Conservation (phyloP, 2,329 filamentous ascomycete genomes). For the Trichoderma afroharzianum region DNA sequence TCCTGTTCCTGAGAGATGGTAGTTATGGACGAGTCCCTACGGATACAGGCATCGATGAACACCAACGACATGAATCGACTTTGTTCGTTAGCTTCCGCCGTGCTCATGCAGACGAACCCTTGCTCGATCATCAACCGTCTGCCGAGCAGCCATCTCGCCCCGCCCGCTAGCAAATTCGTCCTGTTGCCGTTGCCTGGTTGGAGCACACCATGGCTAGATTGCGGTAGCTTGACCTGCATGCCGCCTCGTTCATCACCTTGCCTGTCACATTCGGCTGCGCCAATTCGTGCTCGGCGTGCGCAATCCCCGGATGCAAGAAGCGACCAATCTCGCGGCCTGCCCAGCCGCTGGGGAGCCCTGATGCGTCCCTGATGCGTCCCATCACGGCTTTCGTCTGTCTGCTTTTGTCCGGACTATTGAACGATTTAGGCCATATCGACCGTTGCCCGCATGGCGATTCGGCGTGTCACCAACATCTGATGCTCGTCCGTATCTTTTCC, state of each 20-base stretch:
- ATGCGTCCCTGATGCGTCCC: not conserved
- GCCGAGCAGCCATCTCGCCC: conserved; percentile 5
- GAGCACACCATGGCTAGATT: not conserved
- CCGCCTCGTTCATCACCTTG: conserved; percentile 23
- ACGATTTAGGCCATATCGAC: conserved; percentile 16
- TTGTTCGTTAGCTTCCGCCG: conserved; percentile 1
- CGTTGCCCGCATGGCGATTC: conserved; percentile 30
- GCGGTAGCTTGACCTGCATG: conserved; percentile 23
- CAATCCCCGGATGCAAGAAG: conserved; percentile 9
- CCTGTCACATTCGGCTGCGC: conserved; percentile 20
- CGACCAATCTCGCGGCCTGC: conserved; percentile 54
- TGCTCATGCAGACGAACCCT: conserved; percentile 6
- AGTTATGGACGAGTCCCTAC: not conserved
- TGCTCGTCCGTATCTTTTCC: not conserved
- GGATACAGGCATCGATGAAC: not conserved
- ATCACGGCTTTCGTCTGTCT: not conserved
- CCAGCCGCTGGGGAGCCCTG: conserved; percentile 35
- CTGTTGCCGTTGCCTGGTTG: not conserved
- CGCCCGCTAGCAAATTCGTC: not conserved
- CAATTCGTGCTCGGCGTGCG: conserved; percentile 20
- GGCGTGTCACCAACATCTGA: conserved; percentile 23
- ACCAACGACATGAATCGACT: not conserved
- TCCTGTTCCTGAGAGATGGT: not conserved
- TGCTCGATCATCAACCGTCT: conserved; percentile 11
- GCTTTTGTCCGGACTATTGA: conserved; percentile 22